phyloP scores from a whole-genome alignment of 2,329 filamentous ascomycete genomes.

The Aspergillus melleus region DNA sequence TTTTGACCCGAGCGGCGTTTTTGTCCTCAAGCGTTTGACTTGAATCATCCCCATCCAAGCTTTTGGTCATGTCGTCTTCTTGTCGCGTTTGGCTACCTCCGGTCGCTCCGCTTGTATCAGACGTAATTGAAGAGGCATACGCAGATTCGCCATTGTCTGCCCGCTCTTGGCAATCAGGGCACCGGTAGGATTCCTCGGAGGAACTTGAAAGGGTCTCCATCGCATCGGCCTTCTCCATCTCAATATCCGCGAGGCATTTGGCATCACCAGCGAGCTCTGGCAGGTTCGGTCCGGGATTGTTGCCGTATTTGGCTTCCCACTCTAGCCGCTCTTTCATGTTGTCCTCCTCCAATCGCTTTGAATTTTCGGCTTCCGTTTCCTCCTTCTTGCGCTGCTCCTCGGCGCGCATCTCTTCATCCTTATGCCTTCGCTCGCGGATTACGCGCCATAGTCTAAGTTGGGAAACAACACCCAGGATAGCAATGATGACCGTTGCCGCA shows the following conservation, averaged over 20 bases:
- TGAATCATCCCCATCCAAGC: not conserved
- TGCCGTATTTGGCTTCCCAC: constrained; percentile 79
- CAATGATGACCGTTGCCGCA: constrained; percentile 73
- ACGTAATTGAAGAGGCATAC: constrained; percentile 6
- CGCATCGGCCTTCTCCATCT: constrained; percentile 22
- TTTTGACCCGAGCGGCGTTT: constrained; percentile 17
- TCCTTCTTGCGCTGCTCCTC: constrained; percentile 57
- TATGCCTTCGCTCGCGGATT: constrained; percentile 57
- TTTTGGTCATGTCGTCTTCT: constrained; percentile 1
- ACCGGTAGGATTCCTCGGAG: constrained; percentile 18
- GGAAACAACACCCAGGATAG: constrained; percentile 73
- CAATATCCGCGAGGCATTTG: constrained; percentile 11
- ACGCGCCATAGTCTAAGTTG: constrained; percentile 86
- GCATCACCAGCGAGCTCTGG: constrained; percentile 26
- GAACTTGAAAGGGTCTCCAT: constrained; percentile 26
- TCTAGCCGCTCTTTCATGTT: constrained; percentile 48
- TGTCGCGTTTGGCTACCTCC: constrained; percentile 3
- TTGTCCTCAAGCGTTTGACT: not conserved
- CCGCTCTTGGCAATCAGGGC: constrained; percentile 20
- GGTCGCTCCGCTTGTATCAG: constrained; percentile 8
- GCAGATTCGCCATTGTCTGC: constrained; percentile 14
- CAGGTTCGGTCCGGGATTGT: constrained; percentile 47
- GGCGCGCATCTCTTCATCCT: constrained; percentile 47
- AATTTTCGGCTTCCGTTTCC: constrained; percentile 68
- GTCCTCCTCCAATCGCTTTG: constrained; percentile 55